A percentile compares a stretch with the other conserved stretches of the same genome.
These are phyloP conservation scores for Raffaelea albimanens DNA, from an alignment of 2,329 filamentous ascomycete species.

Conservation along the genomic window DNA sequence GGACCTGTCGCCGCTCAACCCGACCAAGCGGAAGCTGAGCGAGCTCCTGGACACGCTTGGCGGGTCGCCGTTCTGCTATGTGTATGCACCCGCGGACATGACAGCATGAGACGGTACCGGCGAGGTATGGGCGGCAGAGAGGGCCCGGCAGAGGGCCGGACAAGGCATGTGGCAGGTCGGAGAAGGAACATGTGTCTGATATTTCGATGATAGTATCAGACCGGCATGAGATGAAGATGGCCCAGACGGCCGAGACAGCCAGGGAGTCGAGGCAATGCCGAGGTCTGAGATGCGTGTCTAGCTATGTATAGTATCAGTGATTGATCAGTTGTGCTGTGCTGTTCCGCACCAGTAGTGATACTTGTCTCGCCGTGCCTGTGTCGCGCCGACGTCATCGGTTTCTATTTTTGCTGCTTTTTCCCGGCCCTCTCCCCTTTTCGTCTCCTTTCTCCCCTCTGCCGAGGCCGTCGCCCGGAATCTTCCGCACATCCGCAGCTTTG, in stretches of 20 bases:
- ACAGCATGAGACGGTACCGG: background rate
- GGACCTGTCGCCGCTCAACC: constrained; percentile 19
- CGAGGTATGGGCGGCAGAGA: no score
- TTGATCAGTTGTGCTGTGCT: no score
- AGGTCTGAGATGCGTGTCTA: no score
- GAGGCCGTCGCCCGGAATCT: no score
- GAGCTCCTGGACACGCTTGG: constrained; percentile 19
- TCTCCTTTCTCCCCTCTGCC: no score
- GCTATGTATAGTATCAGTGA: no score
- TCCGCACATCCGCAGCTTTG: no score
- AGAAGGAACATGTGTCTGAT: background rate
- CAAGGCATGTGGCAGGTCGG: no score
- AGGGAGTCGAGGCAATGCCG: background rate
- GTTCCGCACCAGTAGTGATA: background rate
- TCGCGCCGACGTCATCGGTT: background rate
- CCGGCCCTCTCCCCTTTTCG: no score
- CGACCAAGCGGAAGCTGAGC: constrained; percentile 14
- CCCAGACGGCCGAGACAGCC: background rate
- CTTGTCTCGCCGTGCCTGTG: background rate
- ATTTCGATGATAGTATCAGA: background rate
- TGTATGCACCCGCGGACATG: background rate
- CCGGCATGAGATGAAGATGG: background rate
- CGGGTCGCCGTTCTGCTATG: background rate
- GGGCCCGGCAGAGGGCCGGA: no score
- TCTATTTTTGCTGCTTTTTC: no score